Evolutionary conservation across 2,329 filamentous ascomycete genomes (phyloP).

Genomic region (Trichoderma sp.): DNA sequence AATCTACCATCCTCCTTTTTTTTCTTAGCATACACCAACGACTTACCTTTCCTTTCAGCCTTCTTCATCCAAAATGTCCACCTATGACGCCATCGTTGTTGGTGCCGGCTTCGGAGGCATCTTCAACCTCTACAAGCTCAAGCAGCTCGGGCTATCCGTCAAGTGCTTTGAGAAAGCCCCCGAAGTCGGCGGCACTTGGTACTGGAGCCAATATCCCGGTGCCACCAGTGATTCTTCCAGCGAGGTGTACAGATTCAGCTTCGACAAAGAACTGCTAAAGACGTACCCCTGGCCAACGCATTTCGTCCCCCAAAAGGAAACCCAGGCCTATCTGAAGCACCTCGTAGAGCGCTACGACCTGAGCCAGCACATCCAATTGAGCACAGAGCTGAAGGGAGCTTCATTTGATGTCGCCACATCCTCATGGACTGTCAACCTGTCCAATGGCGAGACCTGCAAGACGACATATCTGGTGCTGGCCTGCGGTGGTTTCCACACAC

Average conservation of each 20-base stretch:
- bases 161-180: background rate
- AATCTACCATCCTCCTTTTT: too few relatives aligned
- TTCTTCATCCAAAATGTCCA: background rate
- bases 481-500: background rate
- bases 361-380: background rate
- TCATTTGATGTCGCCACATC: background rate
- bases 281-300: background rate
- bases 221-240: background rate
- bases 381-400: background rate
- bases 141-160: background rate
- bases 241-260: slow-evolving; percentile 6
- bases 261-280: background rate
- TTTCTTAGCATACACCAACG: background rate
- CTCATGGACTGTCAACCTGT: background rate
- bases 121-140: slow-evolving; percentile 10
- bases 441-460: background rate
- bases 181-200: slow-evolving; percentile 1
- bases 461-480: background rate
- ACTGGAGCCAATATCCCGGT: background rate
- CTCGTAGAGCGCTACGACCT: background rate
- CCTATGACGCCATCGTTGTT: background rate
- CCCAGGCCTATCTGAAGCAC: background rate
- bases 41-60: background rate
- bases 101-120: background rate
- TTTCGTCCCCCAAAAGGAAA: slow-evolving; percentile 1